Evolutionary conservation across 371 early-diverging fungal genomes (phyloP), one percentile per base, ranked within the genome.

Genomic region (Lichtheimia corymbifera): DNA sequence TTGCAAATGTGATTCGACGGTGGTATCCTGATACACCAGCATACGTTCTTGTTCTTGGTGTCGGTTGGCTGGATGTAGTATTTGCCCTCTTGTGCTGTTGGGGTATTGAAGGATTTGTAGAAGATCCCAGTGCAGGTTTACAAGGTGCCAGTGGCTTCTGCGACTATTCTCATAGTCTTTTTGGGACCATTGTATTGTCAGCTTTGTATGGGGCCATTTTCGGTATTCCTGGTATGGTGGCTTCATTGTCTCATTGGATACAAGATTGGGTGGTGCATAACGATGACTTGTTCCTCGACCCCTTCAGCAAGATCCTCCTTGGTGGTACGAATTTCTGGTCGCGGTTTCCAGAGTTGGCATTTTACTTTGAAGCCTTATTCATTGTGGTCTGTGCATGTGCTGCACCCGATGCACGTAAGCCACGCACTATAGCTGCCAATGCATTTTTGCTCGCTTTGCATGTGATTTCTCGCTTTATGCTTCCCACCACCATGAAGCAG

Each of bases 231-330:
- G 59, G 50, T 0, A 30, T 58, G n/a, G 22, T 58, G 7, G 59
- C 59, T n/a, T 58, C 59, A 2, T 40, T 58, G 3, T 58, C 59
- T 5, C 59, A 58, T 22, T 58, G 40, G 18, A 20, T 58, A 4
- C 41, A 24, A 14, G 59, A 58, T 22, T 58, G 59, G 59, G 3
- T 50, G 12, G 59, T 58, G 49, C 59, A 58, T 50, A 49, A 58
- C 15, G n/a, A 41, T 15, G 59, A 58, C 17, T 17, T 58, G 11
- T 11, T 17, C 4, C 59, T 58, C 2, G 59, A 50, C 35, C 59
- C 59, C 5, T 58, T 30, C 24, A 40, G 24, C 27, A 40, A 58
- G 2, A 13, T 47, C 15, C 14, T 58, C 5, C 14, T 58, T 6
- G 59, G 59, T 15, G 59, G 59, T 14, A 58, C 59, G 0, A n/a